Evolutionary conservation across 305 asterid species (phyloP).

Genomic region (Fraxinus nigra): DNA sequence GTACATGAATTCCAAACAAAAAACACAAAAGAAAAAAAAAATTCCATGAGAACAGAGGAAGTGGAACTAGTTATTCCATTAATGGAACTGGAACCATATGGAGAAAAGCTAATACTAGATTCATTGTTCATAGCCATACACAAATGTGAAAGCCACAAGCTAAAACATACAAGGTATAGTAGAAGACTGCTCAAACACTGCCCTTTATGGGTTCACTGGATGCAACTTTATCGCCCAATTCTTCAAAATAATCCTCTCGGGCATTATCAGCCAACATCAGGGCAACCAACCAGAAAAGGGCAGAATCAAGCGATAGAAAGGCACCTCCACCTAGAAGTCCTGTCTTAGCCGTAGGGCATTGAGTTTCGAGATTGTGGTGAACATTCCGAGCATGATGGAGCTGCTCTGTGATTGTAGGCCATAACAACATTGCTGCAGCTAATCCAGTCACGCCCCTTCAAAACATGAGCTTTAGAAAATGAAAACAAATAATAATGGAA

Average conservation of each 20-base stretch:
- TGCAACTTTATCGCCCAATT: conserved; percentile 29
- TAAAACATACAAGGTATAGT: not conserved
- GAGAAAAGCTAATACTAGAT: not conserved
- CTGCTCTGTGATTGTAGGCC: conserved; percentile 82
- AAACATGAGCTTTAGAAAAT: conserved; percentile 2
- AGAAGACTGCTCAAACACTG: conserved; percentile 27
- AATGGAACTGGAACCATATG: not conserved
- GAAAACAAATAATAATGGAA: not conserved
- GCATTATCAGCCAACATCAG: conserved; percentile 77
- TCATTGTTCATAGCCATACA: not conserved
- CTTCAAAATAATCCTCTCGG: conserved; percentile 74
- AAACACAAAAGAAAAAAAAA: too few species aligned
- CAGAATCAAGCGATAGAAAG: conserved; percentile 71
- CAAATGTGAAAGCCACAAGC: not conserved
- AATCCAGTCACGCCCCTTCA: conserved; percentile 62
- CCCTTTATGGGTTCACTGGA: conserved; percentile 33
- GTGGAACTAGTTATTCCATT: not conserved
- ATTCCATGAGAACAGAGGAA: not conserved
- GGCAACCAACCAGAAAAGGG: conserved; percentile 80
- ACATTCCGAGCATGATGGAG: conserved; percentile 51
- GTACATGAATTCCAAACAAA: too few species aligned
- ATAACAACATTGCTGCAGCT: conserved; percentile 60
- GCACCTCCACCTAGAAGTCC: conserved; percentile 99
- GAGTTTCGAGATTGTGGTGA: conserved; percentile 58
- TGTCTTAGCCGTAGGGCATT: conserved; percentile 89